Evolutionary conservation across 768 basidiomycete genomes (phyloP), one percentile per base, ranked within the genome.

Genomic region (Hericium rajendrae): DNA sequence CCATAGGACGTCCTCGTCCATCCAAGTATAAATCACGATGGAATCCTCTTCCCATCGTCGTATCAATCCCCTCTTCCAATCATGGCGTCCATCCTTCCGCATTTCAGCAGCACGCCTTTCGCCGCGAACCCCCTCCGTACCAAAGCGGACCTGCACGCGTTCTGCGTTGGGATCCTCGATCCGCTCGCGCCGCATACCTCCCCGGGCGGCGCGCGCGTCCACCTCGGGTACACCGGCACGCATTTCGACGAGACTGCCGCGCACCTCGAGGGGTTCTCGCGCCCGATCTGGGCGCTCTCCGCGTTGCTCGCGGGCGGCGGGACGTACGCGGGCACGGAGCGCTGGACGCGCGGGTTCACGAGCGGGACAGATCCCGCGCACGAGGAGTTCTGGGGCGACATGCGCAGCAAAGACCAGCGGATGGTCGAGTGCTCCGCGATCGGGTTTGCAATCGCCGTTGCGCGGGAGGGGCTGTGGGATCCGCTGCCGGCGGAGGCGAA

Each of bases 351-450:
- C 53, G 88, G 88, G 3, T 79, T 89, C 60, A 75, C 75, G 26
- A 82, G 75, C 61, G 87, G 87, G 1, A 86, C 84, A n/a, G 75
- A 91, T 66, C 84, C 85, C 2, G 68, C 73, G 4, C 76, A 77
- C 54, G 74, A 76, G 2, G 88, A 89, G 70, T 88, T 85, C 68
- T 91, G 87, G 87, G 87, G 86, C 3, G 70, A 78, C 58, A 87
- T 87, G 76, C 76, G 79, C 57, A 79, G 85, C 64, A 85, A 81
- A 68, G 87, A 88, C 68, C 86, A 89, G 69, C 71, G 87, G 41
- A 91, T 89, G 88, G 88, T 89, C 1, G 88, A 88, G 67, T 88
- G 86, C 71, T 83, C 83, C 56, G 82, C 86, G 2, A 82, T 88
- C 61, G 86, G 86, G 4, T 91, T 84, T 67, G 74, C 84, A 0